Evolutionary conservation across 2,329 filamentous ascomycete genomes (phyloP).

Genomic region (Zymoseptoria tritici): DNA sequence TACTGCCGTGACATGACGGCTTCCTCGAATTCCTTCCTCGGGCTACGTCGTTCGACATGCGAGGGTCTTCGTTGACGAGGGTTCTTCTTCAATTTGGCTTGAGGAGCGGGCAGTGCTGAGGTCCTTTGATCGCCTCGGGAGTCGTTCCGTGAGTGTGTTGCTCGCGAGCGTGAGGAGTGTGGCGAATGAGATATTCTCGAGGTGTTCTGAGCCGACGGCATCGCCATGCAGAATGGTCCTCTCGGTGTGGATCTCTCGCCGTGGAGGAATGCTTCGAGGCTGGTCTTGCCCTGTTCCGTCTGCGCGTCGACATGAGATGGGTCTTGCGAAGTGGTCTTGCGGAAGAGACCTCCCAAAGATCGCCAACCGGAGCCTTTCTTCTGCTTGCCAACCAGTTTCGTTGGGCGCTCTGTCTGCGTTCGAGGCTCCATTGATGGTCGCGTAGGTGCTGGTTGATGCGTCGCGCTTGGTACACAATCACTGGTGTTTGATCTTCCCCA

Average conservation of each 20-base stretch:
- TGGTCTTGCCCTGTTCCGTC: background rate
- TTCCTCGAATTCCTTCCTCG: background rate
- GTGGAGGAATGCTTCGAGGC: background rate
- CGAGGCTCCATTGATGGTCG: constrained; percentile 4
- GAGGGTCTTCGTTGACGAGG: background rate
- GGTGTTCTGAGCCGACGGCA: background rate
- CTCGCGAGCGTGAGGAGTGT: background rate
- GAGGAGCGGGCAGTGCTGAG: background rate
- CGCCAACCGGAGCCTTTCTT: constrained; percentile 27
- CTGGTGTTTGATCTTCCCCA: constrained; percentile 20
- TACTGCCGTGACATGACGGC: background rate
- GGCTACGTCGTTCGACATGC: background rate
- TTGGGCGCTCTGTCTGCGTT: background rate
- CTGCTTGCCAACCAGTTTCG: constrained; percentile 3
- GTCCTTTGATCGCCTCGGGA: constrained; percentile 1
- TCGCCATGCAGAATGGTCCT: constrained; percentile 6
- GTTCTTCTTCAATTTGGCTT: background rate
- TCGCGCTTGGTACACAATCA: constrained; percentile 12
- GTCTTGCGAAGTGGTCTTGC: constrained; percentile 5
- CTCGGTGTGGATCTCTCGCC: constrained; percentile 1
- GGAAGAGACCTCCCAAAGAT: constrained; percentile 21
- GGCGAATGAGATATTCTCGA: background rate
- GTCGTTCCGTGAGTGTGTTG: constrained; percentile 2
- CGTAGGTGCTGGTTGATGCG: constrained; percentile 4
- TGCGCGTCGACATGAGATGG: background rate